phyloP scores from a whole-genome alignment of 1,284 basidiomycete genomes.

The Pterula multifida region DNA sequence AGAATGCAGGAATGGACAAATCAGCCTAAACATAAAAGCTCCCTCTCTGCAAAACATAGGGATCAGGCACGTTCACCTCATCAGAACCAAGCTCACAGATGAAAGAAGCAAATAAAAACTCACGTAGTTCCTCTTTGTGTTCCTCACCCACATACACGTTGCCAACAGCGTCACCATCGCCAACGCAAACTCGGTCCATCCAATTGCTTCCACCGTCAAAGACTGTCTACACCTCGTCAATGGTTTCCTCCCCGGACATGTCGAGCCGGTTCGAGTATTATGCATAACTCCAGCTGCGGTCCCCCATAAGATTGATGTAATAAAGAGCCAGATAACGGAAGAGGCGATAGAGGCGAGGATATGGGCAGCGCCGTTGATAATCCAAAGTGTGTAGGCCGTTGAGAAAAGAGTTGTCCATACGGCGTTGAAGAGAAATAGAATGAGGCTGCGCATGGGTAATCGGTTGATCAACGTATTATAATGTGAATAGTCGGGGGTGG shows the following conservation, averaged over 20 bases:
- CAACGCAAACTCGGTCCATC: conserved; percentile 66
- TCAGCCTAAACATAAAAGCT: no score
- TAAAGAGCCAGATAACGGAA: conserved; percentile 59
- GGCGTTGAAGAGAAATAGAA: conserved; percentile 56
- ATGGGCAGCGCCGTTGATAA: conserved; percentile 50
- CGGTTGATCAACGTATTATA: background rate
- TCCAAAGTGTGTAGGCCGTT: conserved; percentile 56
- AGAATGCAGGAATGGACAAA: no score
- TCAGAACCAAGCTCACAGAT: no score
- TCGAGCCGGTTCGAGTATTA: conserved; percentile 40
- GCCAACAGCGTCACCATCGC: conserved; percentile 43
- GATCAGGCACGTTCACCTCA: no score
- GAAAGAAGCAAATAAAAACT: conserved; percentile 21
- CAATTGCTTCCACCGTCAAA: conserved; percentile 58
- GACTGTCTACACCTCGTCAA: conserved; percentile 50
- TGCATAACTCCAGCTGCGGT: conserved; percentile 54
- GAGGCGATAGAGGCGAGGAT: conserved; percentile 62
- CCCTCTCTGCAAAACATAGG: no score
- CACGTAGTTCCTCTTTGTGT: conserved; percentile 30
- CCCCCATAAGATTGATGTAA: conserved; percentile 58
- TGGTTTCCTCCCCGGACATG: conserved; percentile 39
- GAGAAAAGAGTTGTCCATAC: conserved; percentile 62
- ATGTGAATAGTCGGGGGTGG: background rate
- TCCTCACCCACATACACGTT: conserved; percentile 51
- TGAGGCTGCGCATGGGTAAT: conserved; percentile 23